Conservation (phyloP, 208 protist species). For the Jaenimonas drosophilae region DNA sequence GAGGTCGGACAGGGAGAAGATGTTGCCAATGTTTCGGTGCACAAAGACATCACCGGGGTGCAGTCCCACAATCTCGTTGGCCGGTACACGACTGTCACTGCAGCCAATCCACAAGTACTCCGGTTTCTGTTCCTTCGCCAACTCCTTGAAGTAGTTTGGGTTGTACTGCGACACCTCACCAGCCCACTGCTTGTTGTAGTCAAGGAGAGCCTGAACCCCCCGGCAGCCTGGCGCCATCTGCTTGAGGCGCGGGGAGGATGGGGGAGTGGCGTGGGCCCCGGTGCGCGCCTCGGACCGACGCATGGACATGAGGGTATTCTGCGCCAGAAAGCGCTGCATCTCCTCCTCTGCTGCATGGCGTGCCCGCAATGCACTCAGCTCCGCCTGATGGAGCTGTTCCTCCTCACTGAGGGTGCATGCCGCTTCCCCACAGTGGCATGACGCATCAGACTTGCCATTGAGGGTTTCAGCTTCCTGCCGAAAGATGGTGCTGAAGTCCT, state of each 20-base stretch:
- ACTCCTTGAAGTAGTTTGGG: conserved; percentile 51
- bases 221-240: not conserved
- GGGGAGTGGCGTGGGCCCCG: not conserved
- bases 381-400: not conserved
- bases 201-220: not conserved
- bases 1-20: conserved; percentile 63
- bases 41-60: conserved; percentile 81
- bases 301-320: conserved; percentile 11
- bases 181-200: conserved; percentile 56
- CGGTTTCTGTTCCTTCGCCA: conserved; percentile 51
- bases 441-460: too few species aligned
- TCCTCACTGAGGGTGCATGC: not conserved
- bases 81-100: conserved; percentile 53
- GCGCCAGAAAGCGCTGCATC: conserved; percentile 13
- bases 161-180: conserved; percentile 21
- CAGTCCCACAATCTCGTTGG: conserved; percentile 55
- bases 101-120: conserved; percentile 88
- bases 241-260: not conserved
- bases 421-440: too few species aligned
- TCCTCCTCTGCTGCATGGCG: conserved; percentile 6
- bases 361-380: too few species aligned
- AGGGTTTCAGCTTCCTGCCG: too few species aligned
- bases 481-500: too few species aligned
- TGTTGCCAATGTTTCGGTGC: conserved; percentile 87
- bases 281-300: conserved; percentile 6